Conservation (phyloP, 1,284 basidiomycete species). For the Microbotryomycetes sp. region DNA sequence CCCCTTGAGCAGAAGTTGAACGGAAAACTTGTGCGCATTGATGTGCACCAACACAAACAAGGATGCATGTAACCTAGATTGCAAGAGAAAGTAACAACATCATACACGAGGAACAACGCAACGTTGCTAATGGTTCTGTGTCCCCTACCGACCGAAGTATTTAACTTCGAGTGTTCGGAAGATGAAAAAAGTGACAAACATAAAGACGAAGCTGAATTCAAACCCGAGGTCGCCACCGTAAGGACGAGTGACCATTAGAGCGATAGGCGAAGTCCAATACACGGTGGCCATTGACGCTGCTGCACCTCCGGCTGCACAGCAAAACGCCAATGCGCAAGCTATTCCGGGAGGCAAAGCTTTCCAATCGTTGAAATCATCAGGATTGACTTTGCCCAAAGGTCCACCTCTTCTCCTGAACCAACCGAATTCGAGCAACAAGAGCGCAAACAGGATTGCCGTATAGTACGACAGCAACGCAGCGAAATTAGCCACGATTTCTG, state of each 20-base stretch:
- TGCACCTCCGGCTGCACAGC: constrained; percentile 48
- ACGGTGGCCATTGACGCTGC: constrained; percentile 35
- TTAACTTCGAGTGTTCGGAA: constrained; percentile 36
- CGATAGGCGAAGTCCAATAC: constrained; percentile 26
- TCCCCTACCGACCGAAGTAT: constrained; percentile 34
- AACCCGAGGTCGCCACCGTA: constrained; percentile 44
- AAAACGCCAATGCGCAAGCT: constrained; percentile 51
- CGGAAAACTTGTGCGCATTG: too few relatives aligned
- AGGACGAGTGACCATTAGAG: constrained; percentile 6
- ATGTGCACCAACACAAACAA: too few relatives aligned
- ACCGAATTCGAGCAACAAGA: constrained; percentile 50
- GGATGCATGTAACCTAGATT: too few relatives aligned
- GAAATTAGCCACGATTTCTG: constrained; percentile 51
- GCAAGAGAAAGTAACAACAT: too few relatives aligned
- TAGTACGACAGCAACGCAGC: constrained; percentile 58
- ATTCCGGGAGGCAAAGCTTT: constrained; percentile 51
- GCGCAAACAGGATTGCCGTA: constrained; percentile 52
- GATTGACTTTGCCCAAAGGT: constrained; percentile 47
- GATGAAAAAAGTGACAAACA: constrained; percentile 34
- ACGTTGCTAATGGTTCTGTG: too few relatives aligned
- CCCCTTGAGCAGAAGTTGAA: too few relatives aligned
- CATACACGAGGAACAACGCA: too few relatives aligned
- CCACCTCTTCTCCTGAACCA: constrained; percentile 25
- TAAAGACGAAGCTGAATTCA: constrained; percentile 44
- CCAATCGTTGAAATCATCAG: constrained; percentile 52